Conservation (phyloP, 2,329 filamentous ascomycete genomes). For the Aspergillus cejpii region DNA sequence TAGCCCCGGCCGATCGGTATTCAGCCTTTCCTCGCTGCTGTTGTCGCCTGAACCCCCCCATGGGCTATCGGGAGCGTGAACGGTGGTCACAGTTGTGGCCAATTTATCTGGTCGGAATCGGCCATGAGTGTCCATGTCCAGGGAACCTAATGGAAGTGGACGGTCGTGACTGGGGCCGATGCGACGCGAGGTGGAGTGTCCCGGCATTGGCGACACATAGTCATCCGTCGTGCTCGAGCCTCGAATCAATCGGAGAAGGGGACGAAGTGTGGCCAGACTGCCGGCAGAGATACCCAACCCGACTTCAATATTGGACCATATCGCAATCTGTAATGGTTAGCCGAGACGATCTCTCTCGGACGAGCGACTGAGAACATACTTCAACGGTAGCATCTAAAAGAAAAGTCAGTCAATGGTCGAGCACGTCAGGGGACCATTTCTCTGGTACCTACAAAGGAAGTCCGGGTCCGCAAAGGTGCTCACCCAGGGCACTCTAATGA, state of each 20-base stretch:
- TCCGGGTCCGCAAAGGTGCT: constrained; percentile 34
- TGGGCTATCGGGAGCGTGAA: constrained; percentile 16
- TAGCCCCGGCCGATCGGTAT: constrained; percentile 12
- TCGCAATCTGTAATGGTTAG: constrained; percentile 23
- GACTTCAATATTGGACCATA: constrained; percentile 35
- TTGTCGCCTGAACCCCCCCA: constrained; percentile 19
- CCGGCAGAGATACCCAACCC: constrained; percentile 41
- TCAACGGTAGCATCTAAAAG: constrained; percentile 41
- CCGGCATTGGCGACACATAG: constrained; percentile 19
- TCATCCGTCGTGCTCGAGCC: constrained; percentile 16
- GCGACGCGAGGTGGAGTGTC: constrained; percentile 15
- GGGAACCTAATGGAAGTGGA: constrained; percentile 22
- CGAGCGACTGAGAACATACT: too few relatives aligned
- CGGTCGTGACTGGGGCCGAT: constrained; percentile 15
- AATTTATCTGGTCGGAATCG: constrained; percentile 27
- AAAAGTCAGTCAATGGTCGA: neutral
- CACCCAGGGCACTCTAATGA: constrained; percentile 42
- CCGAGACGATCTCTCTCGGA: too few relatives aligned
- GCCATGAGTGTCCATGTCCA: constrained; percentile 16
- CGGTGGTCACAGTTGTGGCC: constrained; percentile 26
- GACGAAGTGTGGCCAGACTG: constrained; percentile 45
- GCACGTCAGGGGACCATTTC: too few relatives aligned
- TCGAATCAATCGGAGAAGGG: constrained; percentile 37
- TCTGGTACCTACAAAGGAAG: constrained; percentile 30
- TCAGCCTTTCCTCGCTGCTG: constrained; percentile 27